Percentiles rank a stretch among this genome's conserved stretches.
These are phyloP conservation scores for Hortiboletus campestris DNA, from an alignment of 768 basidiomycete genomes.

Conservation along the genomic window DNA sequence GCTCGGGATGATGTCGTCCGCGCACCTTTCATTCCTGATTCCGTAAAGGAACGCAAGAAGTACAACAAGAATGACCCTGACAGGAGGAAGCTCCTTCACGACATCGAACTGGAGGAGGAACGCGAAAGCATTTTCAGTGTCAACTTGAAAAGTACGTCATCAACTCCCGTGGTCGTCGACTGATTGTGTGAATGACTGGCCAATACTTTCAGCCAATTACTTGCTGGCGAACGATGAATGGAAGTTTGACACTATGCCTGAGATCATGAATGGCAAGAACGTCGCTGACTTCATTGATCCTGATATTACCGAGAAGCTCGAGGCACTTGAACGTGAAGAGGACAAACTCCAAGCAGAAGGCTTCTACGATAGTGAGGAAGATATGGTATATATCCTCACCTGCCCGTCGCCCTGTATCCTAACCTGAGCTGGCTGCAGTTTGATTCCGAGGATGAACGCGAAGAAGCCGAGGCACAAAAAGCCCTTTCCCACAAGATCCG, in stretches of 20 bases:
- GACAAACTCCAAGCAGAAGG: slow-evolving; percentile 92
- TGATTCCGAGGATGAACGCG: slow-evolving; percentile 77
- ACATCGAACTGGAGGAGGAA: slow-evolving; percentile 82
- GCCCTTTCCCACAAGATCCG: slow-evolving; percentile 65
- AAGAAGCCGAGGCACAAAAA: slow-evolving; percentile 59
- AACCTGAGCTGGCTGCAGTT: slow-evolving; percentile 24
- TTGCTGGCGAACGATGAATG: slow-evolving; percentile 85
- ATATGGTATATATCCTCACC: slow-evolving; percentile 55
- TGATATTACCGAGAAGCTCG: slow-evolving; percentile 94
- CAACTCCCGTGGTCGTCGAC: neutral
- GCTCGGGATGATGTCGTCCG: slow-evolving; percentile 88
- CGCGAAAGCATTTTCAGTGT: slow-evolving; percentile 90
- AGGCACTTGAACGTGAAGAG: slow-evolving; percentile 95
- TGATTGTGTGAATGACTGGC: neutral
- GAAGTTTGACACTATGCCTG: slow-evolving; percentile 98
- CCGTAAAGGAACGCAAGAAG: slow-evolving; percentile 69
- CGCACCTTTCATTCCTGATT: slow-evolving; percentile 86
- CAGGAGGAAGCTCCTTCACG: slow-evolving; percentile 69
- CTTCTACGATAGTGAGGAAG: slow-evolving; percentile 89
- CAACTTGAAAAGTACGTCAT: slow-evolving; percentile 74
- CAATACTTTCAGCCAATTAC: slow-evolving; percentile 70
- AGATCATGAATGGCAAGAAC: slow-evolving; percentile 98
- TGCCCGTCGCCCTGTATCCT: neutral
- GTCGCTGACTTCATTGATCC: slow-evolving; percentile 98
- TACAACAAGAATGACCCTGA: slow-evolving; percentile 87